Percentiles rank a stretch among this genome's conserved stretches.
Conservation (phyloP, 495 filamentous ascomycete species). For the Thermochaetoides thermophila region DNA sequence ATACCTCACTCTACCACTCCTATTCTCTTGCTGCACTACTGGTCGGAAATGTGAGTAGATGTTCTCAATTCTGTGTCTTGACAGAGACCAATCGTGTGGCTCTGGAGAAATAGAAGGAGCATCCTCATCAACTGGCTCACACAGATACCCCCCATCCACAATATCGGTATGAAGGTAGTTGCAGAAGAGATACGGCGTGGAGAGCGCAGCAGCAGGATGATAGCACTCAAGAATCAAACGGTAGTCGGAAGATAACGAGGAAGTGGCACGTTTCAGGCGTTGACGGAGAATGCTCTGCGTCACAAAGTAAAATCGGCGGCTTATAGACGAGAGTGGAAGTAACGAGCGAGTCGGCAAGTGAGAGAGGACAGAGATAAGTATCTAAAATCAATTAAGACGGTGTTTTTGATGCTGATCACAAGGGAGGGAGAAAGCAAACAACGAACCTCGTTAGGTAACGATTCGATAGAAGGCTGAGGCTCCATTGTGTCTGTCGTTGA, state of each 20-base stretch:
- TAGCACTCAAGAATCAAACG: slow-evolving; percentile 64
- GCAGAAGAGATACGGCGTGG: slow-evolving; percentile 54
- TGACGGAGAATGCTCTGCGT: slow-evolving; percentile 52
- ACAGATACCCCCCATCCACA: slow-evolving; percentile 30
- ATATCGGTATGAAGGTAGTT: slow-evolving; percentile 45
- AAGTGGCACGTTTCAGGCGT: slow-evolving; percentile 43
- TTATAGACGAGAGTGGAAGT: slow-evolving; percentile 45
- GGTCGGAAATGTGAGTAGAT: slow-evolving; percentile 46
- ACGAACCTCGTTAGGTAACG: slow-evolving; percentile 31
- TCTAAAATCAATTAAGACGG: slow-evolving; percentile 34
- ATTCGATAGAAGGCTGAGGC: slow-evolving; percentile 18
- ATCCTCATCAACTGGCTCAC: slow-evolving; percentile 24
- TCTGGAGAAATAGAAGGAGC: no score
- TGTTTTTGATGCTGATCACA: slow-evolving; percentile 1
- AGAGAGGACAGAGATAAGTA: slow-evolving; percentile 50
- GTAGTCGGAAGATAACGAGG: slow-evolving; percentile 43
- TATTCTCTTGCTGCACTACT: slow-evolving; percentile 31
- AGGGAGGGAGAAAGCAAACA: background rate
- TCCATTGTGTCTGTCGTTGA: slow-evolving; percentile 9
- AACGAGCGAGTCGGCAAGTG: slow-evolving; percentile 44
- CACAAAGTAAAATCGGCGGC: slow-evolving; percentile 49
- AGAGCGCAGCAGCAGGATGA: slow-evolving; percentile 53
- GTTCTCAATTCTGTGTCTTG: no score
- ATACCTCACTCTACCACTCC: slow-evolving; percentile 18
- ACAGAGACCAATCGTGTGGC: no score